Conservation (phyloP, 148 eudicot species). For the Agrostemma githago region DNA sequence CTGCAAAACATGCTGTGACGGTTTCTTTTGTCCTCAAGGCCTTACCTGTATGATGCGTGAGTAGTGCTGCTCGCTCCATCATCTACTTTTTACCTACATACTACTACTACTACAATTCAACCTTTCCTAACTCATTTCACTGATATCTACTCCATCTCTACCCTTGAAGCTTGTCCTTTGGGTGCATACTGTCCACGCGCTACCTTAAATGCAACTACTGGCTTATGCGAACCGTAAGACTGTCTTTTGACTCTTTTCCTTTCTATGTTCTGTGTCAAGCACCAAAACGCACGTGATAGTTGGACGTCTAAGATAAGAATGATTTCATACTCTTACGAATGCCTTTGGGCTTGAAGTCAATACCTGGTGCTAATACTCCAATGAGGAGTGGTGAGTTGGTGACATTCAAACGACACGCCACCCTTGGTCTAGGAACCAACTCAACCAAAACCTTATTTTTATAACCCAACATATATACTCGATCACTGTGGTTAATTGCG, state of each 20-base stretch:
- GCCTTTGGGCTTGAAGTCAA: too few species aligned
- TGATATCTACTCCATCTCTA: neutral
- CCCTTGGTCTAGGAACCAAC: too few species aligned
- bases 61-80: slow-evolving; percentile 18
- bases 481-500: neutral
- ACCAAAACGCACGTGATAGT: too few species aligned
- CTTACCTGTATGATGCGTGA: slow-evolving; percentile 54
- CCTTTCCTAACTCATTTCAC: neutral
- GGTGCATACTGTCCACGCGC: slow-evolving; percentile 87
- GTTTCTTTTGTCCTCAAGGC: slow-evolving; percentile 49
- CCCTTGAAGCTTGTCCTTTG: slow-evolving; percentile 78
- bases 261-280: neutral
- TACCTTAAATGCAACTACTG: slow-evolving; percentile 42
- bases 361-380: too few species aligned
- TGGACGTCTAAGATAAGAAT: too few species aligned
- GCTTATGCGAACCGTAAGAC: slow-evolving; percentile 88
- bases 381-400: too few species aligned
- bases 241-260: neutral
- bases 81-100: too few species aligned
- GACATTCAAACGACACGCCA: too few species aligned
- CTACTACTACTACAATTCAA: neutral
- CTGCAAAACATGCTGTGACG: slow-evolving; percentile 37
- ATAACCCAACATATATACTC: neutral
- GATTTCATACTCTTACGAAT: too few species aligned
- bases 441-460: too few species aligned